Evolutionary conservation across 139 green algal species (phyloP), one percentile per base, ranked within the genome.

Genomic region (Asterochloris sp.): DNA sequence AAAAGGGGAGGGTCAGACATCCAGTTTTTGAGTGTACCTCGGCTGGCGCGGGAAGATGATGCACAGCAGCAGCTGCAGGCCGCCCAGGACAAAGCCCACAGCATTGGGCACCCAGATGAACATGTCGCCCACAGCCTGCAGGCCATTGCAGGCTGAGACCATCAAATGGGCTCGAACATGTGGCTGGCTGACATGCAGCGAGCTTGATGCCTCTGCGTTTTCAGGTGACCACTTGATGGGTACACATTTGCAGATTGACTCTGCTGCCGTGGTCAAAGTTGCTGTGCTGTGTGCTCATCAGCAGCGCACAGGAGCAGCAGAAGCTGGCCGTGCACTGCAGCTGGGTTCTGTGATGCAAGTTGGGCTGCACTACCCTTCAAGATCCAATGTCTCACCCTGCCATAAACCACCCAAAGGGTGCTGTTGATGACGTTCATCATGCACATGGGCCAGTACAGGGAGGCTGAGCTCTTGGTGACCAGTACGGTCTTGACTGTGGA

Each of bases 351-450:
- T 24, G 1, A 71, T 71, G 21, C 66, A 10, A 71, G 66, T 26
- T 26, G 19, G 17, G 66, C 21, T 71, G 17, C 66, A 26, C 19
- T 21, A 10, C 17, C 17, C 66, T 4, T 71, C 1, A 2, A 71
- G 1, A 26, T 21, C 66, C 21, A 0, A 14, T 11, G 26, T 29
- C 69, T 67, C 61, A 80, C 76, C 60, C 76, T 69, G 13, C 76
- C 76, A 67, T 86, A 85, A 21, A 73, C 86, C 6, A 89, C 79
- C 89, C 88, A 91, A 17, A 94, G 82, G 13, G 47, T 69, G 21
- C 90, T 89, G 74, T 95, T 94, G 75, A 92, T 21, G 0, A 83
- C 74, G 76, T 89, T 89, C 91, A 94, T 94, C 28, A 91, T 74
- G 67, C 62, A 78, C 14, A 94, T 81, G 9, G 90, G 87, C 67